phyloP scores from a whole-genome alignment of 805 yeast genomes.

The Metschnikowia cubensis region DNA sequence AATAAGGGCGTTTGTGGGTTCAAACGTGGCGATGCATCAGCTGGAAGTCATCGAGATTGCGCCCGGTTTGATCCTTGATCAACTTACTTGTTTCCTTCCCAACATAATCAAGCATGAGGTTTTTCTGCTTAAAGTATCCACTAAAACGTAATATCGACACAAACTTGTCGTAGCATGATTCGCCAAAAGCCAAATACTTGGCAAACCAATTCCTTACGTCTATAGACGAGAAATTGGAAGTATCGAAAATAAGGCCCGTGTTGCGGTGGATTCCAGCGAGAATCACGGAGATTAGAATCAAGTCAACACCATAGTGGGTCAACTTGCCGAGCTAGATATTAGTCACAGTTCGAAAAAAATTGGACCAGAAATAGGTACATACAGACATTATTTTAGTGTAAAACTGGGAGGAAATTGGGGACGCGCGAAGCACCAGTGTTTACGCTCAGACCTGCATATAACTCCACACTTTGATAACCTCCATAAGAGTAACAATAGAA shows the following conservation, averaged over 20 bases:
- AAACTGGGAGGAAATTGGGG: background rate
- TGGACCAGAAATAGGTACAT: conserved; percentile 1
- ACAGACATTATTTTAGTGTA: conserved; percentile 4
- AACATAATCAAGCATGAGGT: conserved; percentile 34
- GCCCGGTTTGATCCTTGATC: conserved; percentile 19
- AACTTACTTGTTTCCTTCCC: conserved; percentile 23
- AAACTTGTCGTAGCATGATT: conserved; percentile 48
- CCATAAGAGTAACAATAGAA: too few relatives aligned
- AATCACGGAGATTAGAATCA: conserved; percentile 72
- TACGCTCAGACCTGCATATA: background rate
- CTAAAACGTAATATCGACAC: conserved; percentile 45
- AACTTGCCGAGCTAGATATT: conserved; percentile 51
- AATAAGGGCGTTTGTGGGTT: too few relatives aligned
- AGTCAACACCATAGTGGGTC: conserved; percentile 71
- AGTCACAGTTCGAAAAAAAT: background rate
- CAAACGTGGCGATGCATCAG: background rate
- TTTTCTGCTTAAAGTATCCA: conserved; percentile 48
- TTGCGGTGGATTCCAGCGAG: conserved; percentile 83
- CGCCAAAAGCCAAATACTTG: conserved; percentile 58
- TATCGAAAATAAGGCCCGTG: conserved; percentile 66
- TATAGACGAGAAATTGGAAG: conserved; percentile 46
- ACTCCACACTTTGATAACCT: background rate
- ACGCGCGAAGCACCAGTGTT: background rate
- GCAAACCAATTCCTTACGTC: conserved; percentile 46
- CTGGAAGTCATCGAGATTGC: conserved; percentile 23